These are phyloP conservation scores for Sistotremastrum suecicum DNA, from an alignment of 768 basidiomycete species.

Conservation along the genomic window DNA sequence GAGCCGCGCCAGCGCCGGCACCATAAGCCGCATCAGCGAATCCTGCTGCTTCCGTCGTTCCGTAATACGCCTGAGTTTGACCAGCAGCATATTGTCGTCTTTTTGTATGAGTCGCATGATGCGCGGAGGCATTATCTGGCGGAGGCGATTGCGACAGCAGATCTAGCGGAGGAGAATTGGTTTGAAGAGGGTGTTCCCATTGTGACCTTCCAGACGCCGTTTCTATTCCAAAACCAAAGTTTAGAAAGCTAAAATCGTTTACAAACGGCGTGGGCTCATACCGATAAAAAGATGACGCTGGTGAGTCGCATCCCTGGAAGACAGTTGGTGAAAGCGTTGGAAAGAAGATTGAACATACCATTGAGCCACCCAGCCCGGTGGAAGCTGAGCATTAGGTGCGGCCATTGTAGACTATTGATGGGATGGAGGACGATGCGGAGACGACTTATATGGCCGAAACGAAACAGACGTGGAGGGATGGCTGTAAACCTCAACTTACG, in stretches of 20 bases:
- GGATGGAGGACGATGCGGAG: no score
- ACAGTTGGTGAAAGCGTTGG: conserved; percentile 5
- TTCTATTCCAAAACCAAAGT: conserved; percentile 33
- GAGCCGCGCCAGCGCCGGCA: conserved; percentile 19
- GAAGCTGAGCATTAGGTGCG: conserved; percentile 50
- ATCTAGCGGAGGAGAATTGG: conserved; percentile 15
- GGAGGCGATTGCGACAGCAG: conserved; percentile 24
- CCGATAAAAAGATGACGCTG: conserved; percentile 85
- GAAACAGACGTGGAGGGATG: no score
- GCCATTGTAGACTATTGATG: conserved; percentile 19
- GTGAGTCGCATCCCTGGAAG: conserved; percentile 57
- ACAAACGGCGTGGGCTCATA: conserved; percentile 24
- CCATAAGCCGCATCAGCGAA: conserved; percentile 28
- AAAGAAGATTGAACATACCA: conserved; percentile 40
- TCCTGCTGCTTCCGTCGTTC: conserved; percentile 25
- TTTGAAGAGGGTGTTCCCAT: conserved; percentile 65
- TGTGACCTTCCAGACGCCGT: conserved; percentile 71
- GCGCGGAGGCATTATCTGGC: conserved; percentile 32
- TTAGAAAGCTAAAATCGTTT: conserved; percentile 3
- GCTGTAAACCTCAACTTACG: no score
- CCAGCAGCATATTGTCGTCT: conserved; percentile 91
- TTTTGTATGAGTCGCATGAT: conserved; percentile 33
- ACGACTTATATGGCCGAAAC: no score
- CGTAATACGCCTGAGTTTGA: conserved; percentile 81
- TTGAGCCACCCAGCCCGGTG: conserved; percentile 87